Evolutionary conservation across 2,329 filamentous ascomycete genomes (phyloP), one percentile per base, ranked within the genome.

Genomic region (Capronia coronata): DNA sequence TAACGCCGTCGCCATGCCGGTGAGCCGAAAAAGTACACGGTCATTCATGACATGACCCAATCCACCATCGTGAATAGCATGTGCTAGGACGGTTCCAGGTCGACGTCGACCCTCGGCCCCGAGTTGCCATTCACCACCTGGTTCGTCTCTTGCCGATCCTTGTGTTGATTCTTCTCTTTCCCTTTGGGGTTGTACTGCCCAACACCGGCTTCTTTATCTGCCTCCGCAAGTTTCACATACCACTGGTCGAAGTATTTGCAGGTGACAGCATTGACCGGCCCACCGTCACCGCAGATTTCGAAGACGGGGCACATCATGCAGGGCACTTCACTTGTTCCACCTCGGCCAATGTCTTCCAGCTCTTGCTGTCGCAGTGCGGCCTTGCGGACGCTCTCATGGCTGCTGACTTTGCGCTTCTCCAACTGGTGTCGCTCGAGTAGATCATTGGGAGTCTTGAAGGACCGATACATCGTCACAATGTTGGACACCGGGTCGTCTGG

Each of bases 281-380:
- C 91, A 5, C 88, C 89, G 53, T 94, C 87, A 58, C 87, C 85
- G 65, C 93, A 98, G 1, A 97, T 76, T 50, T 93, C 85, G 65
- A 95, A 95, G 2, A 96, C 91, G 0, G 93, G 93, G 67, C 93
- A 98, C 48, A 82, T 77, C 1, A 91, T 90, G 67, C 93, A 98
- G 1, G 93, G 93, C 2, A 85, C 83, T 66, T 96, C 89, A 1
- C 87, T 94, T 58, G 91, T 80, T 2, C 86, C 86, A 60, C 90
- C 94, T 25, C 55, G 67, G n/a, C 71, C 73, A 13, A 72, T 63
- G 3, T 68, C 70, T 32, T 71, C 67, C 2, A 68, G 63, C 22
- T 65, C 62, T 48, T 59, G 53, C 8, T 62, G 59, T 14, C 63
- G 57, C n/a, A 48, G 52, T 2, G 55, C 54, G 10, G 55, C 50